These are phyloP conservation scores for Penicillium riverlandense DNA, from an alignment of 495 filamentous ascomycete genomes.

Conservation along the genomic window DNA sequence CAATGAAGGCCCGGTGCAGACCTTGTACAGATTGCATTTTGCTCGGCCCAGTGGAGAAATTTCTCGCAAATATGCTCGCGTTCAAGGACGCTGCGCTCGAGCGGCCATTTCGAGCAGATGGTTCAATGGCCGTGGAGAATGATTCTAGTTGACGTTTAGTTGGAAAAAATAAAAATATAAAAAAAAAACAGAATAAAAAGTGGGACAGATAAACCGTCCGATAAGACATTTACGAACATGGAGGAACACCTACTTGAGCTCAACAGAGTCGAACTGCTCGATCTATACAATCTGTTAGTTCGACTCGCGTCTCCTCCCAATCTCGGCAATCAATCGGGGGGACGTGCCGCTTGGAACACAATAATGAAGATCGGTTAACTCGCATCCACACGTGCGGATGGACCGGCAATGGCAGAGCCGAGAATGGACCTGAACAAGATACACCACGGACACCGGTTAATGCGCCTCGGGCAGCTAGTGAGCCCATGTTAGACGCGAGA, in stretches of 20 bases:
- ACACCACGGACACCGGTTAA: background rate
- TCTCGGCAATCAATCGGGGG: background rate
- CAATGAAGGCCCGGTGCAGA: slow-evolving; percentile 64
- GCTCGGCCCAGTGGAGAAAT: slow-evolving; percentile 17
- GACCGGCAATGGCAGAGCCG: slow-evolving; percentile 3
- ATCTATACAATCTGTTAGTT: background rate
- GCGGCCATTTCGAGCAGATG: slow-evolving; percentile 1
- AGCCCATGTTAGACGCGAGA: no score
- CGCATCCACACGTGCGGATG: slow-evolving; percentile 2
- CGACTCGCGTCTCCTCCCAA: background rate
- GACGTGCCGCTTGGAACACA: slow-evolving; percentile 6
- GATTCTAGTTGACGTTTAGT: slow-evolving; percentile 1
- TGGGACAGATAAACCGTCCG: slow-evolving; percentile 10
- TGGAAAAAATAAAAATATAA: background rate
- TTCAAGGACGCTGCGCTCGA: slow-evolving; percentile 6
- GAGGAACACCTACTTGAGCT: slow-evolving; percentile 11
- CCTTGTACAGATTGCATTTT: slow-evolving; percentile 16
- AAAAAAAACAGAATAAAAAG: background rate
- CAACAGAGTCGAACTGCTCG: background rate
- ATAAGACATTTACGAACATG: slow-evolving; percentile 5
- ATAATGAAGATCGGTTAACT: slow-evolving; percentile 2
- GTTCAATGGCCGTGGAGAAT: background rate
- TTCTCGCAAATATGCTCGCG: slow-evolving; percentile 8
- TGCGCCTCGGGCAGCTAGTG: no score
- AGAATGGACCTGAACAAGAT: background rate